Evolutionary conservation across 768 basidiomycete genomes (phyloP).

Genomic region (Lactarius pseudohatsudake): DNA sequence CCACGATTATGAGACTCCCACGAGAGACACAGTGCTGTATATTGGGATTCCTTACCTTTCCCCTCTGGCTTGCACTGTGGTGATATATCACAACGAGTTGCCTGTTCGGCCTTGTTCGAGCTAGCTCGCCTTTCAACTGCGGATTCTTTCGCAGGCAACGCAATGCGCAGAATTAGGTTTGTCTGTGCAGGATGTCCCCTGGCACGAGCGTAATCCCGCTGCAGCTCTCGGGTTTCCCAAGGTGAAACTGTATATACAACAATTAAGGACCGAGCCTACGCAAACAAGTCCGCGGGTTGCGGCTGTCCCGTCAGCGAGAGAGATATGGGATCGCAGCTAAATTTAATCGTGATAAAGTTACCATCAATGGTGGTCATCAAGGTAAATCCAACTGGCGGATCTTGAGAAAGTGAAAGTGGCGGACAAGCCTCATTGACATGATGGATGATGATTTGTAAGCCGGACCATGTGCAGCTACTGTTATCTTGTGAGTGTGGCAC

Average conservation of each 20-base stretch:
- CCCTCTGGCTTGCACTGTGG: conserved; percentile 4
- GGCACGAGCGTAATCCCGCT: neutral
- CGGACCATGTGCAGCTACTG: too few relatives aligned
- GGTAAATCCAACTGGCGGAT: neutral
- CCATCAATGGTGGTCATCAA: neutral
- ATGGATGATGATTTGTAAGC: too few relatives aligned
- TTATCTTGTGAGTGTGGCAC: too few relatives aligned
- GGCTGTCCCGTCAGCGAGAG: neutral
- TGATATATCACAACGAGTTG: conserved; percentile 9
- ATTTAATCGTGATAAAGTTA: neutral
- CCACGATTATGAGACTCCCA: conserved; percentile 15
- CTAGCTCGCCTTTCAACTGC: neutral
- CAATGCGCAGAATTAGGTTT: neutral
- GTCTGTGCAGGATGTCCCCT: neutral
- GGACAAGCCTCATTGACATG: neutral
- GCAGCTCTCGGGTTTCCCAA: neutral
- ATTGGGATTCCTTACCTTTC: neutral
- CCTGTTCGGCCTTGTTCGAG: neutral
- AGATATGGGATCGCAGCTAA: neutral
- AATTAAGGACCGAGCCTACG: neutral
- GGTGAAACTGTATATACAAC: neutral
- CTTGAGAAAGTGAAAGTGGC: neutral
- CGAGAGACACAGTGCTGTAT: conserved; percentile 17
- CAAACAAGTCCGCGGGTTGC: neutral
- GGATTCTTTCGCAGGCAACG: neutral